A percentile compares a stretch with the other conserved stretches of the same genome.
These are phyloP conservation scores for Comarum palustre DNA, from an alignment of 306 rosid species.

Conservation along the genomic window DNA sequence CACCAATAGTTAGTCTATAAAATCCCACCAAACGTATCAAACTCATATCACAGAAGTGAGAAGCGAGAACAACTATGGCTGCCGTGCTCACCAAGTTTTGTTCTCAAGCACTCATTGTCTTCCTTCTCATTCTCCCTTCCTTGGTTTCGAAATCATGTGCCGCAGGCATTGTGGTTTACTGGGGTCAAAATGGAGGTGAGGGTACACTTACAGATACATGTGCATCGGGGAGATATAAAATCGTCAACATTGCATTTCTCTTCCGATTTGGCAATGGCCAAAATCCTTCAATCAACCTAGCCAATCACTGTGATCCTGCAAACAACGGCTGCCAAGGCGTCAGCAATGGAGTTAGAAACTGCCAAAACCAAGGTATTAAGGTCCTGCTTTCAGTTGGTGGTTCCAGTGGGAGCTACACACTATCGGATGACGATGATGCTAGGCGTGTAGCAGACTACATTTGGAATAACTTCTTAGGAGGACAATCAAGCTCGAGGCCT, in stretches of 20 bases:
- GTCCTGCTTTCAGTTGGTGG: conserved; percentile 48
- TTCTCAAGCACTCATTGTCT: background rate
- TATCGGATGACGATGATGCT: conserved; percentile 34
- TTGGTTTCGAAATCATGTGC: conserved; percentile 6
- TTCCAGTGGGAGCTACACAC: conserved; percentile 33
- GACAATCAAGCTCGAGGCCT: conserved; percentile 36
- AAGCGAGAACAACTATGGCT: background rate
- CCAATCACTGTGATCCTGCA: conserved; percentile 15
- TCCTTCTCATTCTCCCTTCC: conserved; percentile 2
- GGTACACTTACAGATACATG: conserved; percentile 21
- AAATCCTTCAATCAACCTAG: conserved; percentile 17
- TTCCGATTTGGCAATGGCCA: conserved; percentile 13
- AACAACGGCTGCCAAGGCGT: conserved; percentile 28
- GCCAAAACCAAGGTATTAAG: conserved; percentile 44
- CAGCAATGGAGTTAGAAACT: conserved; percentile 31
- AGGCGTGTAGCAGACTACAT: conserved; percentile 9
- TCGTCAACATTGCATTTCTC: conserved; percentile 27
- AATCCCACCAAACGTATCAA: background rate
- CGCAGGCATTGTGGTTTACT: conserved; percentile 12
- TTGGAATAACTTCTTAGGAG: conserved; percentile 25
- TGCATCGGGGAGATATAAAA: conserved; percentile 14
- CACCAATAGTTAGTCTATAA: background rate
- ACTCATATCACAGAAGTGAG: background rate
- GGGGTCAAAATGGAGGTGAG: conserved; percentile 22
- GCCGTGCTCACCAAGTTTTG: conserved; percentile 3